phyloP scores from a whole-genome alignment of 164 flowering plant genomes.

The Stephania japonica region DNA sequence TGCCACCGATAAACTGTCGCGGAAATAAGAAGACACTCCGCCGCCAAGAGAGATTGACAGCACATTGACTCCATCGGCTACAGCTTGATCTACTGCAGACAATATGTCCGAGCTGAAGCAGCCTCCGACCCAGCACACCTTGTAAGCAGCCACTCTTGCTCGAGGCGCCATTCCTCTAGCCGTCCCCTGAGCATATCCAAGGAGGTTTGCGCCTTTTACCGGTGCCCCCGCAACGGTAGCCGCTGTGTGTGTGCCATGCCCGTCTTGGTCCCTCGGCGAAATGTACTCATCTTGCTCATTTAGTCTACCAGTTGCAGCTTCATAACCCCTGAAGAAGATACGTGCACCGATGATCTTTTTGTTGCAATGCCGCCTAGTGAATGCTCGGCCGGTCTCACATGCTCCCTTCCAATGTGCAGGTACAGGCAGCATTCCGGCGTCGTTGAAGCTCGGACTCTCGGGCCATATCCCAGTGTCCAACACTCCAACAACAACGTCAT shows the following conservation, averaged over 20 bases:
- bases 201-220: constrained; percentile 58
- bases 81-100: constrained; percentile 76
- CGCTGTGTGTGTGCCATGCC: constrained; percentile 94
- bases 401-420: constrained; percentile 69
- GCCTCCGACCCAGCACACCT: constrained; percentile 82
- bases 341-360: constrained; percentile 77
- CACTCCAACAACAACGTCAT: constrained; percentile 75
- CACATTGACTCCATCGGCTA: constrained; percentile 78
- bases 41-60: constrained; percentile 82
- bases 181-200: constrained; percentile 75
- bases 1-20: constrained; percentile 60
- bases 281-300: constrained; percentile 58
- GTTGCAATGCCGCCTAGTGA: constrained; percentile 49
- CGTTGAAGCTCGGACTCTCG: constrained; percentile 73
- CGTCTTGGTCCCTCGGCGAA: constrained; percentile 83
- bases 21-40: constrained; percentile 50
- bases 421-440: constrained; percentile 43
- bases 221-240: constrained; percentile 74
- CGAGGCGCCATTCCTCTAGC: constrained; percentile 81
- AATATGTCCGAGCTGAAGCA: constrained; percentile 85
- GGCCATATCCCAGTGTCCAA: constrained; percentile 93
- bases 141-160: constrained; percentile 72
- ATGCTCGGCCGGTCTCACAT: constrained; percentile 45
- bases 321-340: constrained; percentile 60
- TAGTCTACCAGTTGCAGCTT: constrained; percentile 59